These are phyloP conservation scores for Globisporangium spiculum DNA, from an alignment of 352 stramenopile species.

Conservation along the genomic window DNA sequence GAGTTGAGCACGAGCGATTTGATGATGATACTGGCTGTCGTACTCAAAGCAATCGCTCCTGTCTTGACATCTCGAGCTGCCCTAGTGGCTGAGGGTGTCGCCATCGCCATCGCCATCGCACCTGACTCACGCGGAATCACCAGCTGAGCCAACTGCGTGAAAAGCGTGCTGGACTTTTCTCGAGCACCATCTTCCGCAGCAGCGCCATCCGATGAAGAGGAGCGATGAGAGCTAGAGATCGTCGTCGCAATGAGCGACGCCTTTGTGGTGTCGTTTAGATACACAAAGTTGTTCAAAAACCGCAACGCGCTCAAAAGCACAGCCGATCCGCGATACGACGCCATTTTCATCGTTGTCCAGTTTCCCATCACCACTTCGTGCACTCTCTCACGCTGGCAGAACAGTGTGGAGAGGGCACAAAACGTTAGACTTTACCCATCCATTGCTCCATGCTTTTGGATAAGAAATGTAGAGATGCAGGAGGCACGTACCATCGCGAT, in stretches of 20 bases:
- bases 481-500: slow-evolving; percentile 30
- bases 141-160: slow-evolving; percentile 20
- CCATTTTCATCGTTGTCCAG: slow-evolving; percentile 54
- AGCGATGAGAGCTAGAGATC: not conserved
- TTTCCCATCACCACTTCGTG: slow-evolving; percentile 39
- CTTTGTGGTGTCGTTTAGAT: slow-evolving; percentile 41
- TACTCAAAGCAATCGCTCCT: slow-evolving; percentile 15
- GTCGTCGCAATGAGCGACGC: slow-evolving; percentile 26
- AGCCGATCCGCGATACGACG: slow-evolving; percentile 35
- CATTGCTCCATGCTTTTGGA: not conserved
- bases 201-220: not conserved
- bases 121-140: not conserved
- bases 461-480: slow-evolving; percentile 2
- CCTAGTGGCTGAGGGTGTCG: not conserved
- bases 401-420: not conserved
- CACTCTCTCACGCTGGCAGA: slow-evolving; percentile 33
- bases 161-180: slow-evolving; percentile 8
- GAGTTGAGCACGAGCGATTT: slow-evolving; percentile 41
- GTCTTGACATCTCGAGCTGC: not conserved
- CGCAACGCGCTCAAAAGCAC: slow-evolving; percentile 42
- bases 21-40: slow-evolving; percentile 40
- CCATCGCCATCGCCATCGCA: not conserved
- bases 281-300: slow-evolving; percentile 47
- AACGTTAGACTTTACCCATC: not conserved
- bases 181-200: not conserved